Percentiles rank a stretch among this genome's conserved stretches.
Evolutionary conservation across 768 basidiomycete species (phyloP).

Genomic region (Leccinellum albellum): DNA sequence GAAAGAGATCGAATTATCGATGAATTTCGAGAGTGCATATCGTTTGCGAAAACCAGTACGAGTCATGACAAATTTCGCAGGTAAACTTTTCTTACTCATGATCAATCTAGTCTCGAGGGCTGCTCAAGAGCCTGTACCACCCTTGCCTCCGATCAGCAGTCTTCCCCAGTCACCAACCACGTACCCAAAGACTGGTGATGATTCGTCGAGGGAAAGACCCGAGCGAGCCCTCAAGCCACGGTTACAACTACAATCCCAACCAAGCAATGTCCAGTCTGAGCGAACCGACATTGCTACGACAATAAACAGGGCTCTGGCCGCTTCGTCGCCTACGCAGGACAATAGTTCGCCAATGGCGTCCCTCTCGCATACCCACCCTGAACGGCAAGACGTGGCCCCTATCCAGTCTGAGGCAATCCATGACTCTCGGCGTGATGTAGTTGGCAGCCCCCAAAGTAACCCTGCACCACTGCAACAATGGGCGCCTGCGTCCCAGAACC

Average conservation of each 20-base stretch:
- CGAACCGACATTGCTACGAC: not conserved
- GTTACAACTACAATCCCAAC: conserved; percentile 2
- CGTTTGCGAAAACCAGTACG: conserved; percentile 73
- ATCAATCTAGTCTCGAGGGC: conserved; percentile 47
- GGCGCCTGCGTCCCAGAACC: conserved; percentile 18
- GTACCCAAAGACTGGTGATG: not conserved
- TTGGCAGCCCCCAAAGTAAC: not conserved
- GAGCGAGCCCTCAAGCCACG: conserved; percentile 22
- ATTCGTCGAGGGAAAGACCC: conserved; percentile 15
- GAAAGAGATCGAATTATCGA: conserved; percentile 59
- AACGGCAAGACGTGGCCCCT: conserved; percentile 3
- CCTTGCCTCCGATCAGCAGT: conserved; percentile 49
- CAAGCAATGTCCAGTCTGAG: not conserved
- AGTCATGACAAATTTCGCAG: not conserved
- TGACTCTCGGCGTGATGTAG: conserved; percentile 1
- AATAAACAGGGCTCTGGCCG: not conserved
- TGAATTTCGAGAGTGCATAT: conserved; percentile 81
- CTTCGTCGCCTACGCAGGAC: conserved; percentile 5
- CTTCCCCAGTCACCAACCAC: conserved; percentile 26
- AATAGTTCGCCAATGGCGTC: not conserved
- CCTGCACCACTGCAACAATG: conserved; percentile 11
- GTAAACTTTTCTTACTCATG: conserved; percentile 4
- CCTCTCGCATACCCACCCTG: conserved; percentile 1
- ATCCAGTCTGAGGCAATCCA: conserved; percentile 3
- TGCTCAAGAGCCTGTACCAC: conserved; percentile 65